Percentiles rank a stretch among this genome's conserved stretches.
Evolutionary conservation across 768 basidiomycete species (phyloP).

Genomic region (Tricholoma flavovirens): DNA sequence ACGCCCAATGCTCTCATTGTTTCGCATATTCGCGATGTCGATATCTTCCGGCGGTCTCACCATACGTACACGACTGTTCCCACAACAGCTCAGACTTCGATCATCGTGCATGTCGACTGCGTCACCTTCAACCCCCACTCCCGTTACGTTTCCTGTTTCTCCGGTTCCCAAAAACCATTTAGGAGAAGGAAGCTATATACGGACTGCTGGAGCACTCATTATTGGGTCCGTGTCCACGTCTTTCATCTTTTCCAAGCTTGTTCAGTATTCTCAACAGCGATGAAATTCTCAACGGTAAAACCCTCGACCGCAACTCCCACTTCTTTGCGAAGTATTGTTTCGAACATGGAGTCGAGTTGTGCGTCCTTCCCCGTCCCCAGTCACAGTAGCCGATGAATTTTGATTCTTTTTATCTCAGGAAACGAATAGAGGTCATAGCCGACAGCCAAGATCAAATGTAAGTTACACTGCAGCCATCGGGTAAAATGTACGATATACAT

Average conservation of each 20-base stretch:
- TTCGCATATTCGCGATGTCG: conserved; percentile 8
- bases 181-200: conserved; percentile 65
- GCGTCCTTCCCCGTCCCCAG: conserved; percentile 17
- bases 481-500: conserved; percentile 1
- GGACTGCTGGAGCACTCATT: conserved; percentile 67
- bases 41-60: conserved; percentile 3
- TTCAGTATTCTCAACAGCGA: conserved; percentile 43
- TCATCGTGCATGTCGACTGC: conserved; percentile 11
- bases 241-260: background rate
- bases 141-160: conserved; percentile 43
- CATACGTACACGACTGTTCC: conserved; percentile 7
- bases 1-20: conserved; percentile 6
- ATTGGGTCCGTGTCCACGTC: conserved; percentile 51
- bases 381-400: background rate
- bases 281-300: conserved; percentile 92
- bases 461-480: conserved; percentile 17
- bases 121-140: background rate
- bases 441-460: conserved; percentile 91
- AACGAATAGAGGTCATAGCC: conserved; percentile 85
- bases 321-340: conserved; percentile 88
- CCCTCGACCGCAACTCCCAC: conserved; percentile 76
- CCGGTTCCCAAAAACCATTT: conserved; percentile 59
- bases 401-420: conserved; percentile 41
- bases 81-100: conserved; percentile 2
- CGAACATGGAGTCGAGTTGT: conserved; percentile 80